Percentiles rank a stretch among this genome's conserved stretches.
Evolutionary conservation across 305 asterid species (phyloP).

Genomic region (Stenogyne calaminthoides): DNA sequence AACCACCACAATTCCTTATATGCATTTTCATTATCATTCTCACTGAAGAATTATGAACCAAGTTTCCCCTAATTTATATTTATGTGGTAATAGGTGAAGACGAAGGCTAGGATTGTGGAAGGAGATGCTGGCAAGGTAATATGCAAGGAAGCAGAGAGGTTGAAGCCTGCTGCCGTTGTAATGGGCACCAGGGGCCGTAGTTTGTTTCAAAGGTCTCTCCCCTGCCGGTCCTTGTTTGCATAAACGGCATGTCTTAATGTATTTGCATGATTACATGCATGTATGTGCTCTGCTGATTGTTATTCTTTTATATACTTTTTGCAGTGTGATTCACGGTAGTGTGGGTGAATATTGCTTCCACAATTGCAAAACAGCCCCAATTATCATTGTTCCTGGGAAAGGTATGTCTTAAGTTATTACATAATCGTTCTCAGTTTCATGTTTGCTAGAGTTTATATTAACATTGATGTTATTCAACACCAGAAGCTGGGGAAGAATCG

Average conservation of each 20-base stretch:
- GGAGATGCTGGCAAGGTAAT: slow-evolving; percentile 91
- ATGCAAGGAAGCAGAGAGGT: slow-evolving; percentile 90
- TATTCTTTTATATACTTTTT: slow-evolving; percentile 4
- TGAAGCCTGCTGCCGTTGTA: slow-evolving; percentile 88
- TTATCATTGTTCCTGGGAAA: slow-evolving; percentile 85
- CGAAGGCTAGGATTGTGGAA: slow-evolving; percentile 88
- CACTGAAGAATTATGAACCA: too few relatives aligned
- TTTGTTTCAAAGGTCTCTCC: slow-evolving; percentile 63
- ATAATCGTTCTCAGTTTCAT: background rate
- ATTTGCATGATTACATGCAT: background rate
- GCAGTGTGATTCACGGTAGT: slow-evolving; percentile 86
- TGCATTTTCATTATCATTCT: too few relatives aligned
- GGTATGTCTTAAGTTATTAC: slow-evolving; percentile 38
- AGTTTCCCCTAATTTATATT: background rate
- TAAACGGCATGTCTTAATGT: background rate
- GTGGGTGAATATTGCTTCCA: slow-evolving; percentile 87
- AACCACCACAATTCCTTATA: too few relatives aligned
- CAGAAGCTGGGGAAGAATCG: slow-evolving; percentile 77
- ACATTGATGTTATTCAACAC: slow-evolving; percentile 14
- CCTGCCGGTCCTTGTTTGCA: background rate
- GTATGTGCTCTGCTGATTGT: slow-evolving; percentile 6
- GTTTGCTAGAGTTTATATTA: background rate
- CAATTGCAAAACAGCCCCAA: slow-evolving; percentile 84
- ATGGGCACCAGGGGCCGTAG: slow-evolving; percentile 90
- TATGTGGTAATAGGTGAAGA: slow-evolving; percentile 51